These are phyloP conservation scores for Colletotrichum sansevieriae DNA, from an alignment of 2,329 filamentous ascomycete genomes.

Conservation along the genomic window DNA sequence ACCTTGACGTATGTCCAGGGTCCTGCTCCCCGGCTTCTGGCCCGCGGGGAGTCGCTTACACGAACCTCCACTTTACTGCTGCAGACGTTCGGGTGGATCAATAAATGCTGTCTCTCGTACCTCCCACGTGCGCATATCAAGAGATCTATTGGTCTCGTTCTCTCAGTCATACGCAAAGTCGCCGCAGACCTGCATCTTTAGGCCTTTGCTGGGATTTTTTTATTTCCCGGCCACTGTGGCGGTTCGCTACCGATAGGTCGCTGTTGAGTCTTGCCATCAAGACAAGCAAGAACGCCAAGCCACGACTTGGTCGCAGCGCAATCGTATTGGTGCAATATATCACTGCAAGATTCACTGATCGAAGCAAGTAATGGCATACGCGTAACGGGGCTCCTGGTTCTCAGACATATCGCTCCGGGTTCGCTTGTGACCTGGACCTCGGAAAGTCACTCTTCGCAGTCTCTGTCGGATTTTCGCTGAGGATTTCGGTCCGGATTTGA, in stretches of 20 bases:
- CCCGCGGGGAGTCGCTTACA: slow-evolving; percentile 26
- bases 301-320: not conserved
- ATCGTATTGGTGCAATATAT: not conserved
- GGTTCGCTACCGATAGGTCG: slow-evolving; percentile 34
- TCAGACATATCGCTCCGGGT: not conserved
- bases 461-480: not conserved
- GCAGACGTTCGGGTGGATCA: slow-evolving; percentile 14
- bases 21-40: slow-evolving; percentile 28
- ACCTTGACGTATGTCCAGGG: slow-evolving; percentile 32
- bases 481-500: slow-evolving; percentile 14
- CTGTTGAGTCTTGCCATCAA: slow-evolving; percentile 9
- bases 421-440: not conserved
- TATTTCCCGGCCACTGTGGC: not conserved
- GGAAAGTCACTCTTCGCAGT: too few species aligned
- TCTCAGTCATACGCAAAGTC: not conserved
- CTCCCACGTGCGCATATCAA: slow-evolving; percentile 32
- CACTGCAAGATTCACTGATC: not conserved
- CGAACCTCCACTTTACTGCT: slow-evolving; percentile 24
- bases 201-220: slow-evolving; percentile 2
- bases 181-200: slow-evolving; percentile 27
- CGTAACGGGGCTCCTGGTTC: not conserved
- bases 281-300: slow-evolving; percentile 32
- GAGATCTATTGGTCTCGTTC: slow-evolving; percentile 28
- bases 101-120: slow-evolving; percentile 30
- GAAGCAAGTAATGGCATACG: not conserved